Evolutionary conservation across 2,329 filamentous ascomycete species (phyloP), one percentile per base, ranked within the genome.

Genomic region (Neonectria punicea): DNA sequence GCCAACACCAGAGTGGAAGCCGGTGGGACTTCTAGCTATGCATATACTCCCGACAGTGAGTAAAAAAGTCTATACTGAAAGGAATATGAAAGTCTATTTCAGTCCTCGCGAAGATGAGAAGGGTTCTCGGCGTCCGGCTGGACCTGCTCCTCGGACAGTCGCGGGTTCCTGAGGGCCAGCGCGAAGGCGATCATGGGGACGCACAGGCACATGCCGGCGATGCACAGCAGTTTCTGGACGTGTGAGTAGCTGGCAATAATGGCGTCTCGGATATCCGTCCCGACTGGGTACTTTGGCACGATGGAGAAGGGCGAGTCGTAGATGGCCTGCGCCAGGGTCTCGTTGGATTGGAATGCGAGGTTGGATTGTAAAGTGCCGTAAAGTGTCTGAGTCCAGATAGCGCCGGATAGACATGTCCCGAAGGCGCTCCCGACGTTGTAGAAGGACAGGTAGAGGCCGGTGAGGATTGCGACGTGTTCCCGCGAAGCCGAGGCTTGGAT

Each of bases 171-270:
- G 46, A 85, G 68, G 6, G 74, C 74, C 41, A 81, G 65, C 0
- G 83, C 82, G 63, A 85, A 83, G 0, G 61, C 78, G 66, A 85
- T 81, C 72, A 85, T 80, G 4, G 83, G 83, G 14, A 84, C 77
- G 28, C 81, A 83, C 8, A 86, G 67, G 43, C 77, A 81, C 32
- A 85, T 80, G 7, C 82, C 84, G 0, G 81, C 80, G 44, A 84
- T 79, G 63, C 78, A 81, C 0, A 86, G 78, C 5, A 84, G 67
- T 2, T 77, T 72, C 75, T 85, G 84, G 1, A 83, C 79, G 39
- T 82, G 74, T 55, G 79, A 75, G 68, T 86, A 86, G 49, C 82
- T 80, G 16, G 67, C 65, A 44, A 86, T 82, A 28, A 85, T 82
- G 41, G 80, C 82, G 1, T 65, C 65, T 39, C 83, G 78, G 58